phyloP scores from a whole-genome alignment of 2,329 filamentous ascomycete species.

The Nemania serpens region DNA sequence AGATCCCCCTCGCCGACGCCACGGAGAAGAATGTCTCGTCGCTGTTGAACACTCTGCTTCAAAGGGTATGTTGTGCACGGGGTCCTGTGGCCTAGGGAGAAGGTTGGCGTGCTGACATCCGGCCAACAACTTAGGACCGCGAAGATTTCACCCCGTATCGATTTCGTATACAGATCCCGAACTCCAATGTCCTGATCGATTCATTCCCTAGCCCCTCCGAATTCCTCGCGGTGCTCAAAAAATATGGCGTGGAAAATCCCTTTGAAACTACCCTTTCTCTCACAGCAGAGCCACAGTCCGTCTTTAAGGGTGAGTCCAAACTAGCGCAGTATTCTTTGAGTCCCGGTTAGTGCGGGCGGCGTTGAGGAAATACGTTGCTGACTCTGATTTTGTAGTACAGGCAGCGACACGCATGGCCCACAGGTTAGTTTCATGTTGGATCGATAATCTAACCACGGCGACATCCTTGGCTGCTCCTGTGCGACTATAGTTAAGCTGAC shows the following conservation, averaged over 20 bases:
- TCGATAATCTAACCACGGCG: neutral
- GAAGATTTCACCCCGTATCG: conserved; percentile 66
- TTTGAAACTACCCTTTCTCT: conserved; percentile 61
- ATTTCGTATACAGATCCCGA: conserved; percentile 63
- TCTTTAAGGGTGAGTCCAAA: conserved; percentile 53
- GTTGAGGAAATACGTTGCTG: neutral
- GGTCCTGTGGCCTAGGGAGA: neutral
- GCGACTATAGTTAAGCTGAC: conserved; percentile 19
- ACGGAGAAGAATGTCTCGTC: conserved; percentile 88
- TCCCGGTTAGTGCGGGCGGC: neutral
- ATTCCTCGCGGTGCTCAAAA: conserved; percentile 57
- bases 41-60: conserved; percentile 82
- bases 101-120: conserved; percentile 10
- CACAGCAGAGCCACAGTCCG: conserved; percentile 78
- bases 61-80: conserved; percentile 59
- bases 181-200: conserved; percentile 57
- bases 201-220: conserved; percentile 56
- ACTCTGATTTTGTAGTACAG: conserved; percentile 70
- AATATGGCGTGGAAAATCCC: conserved; percentile 61
- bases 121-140: conserved; percentile 45
- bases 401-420: conserved; percentile 89
- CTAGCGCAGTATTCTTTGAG: neutral
- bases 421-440: conserved; percentile 45
- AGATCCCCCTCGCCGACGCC: conserved; percentile 82
- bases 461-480: too few relatives aligned